phyloP scores from a whole-genome alignment of 352 stramenopile genomes.

The Aphanomyces euteiches region DNA sequence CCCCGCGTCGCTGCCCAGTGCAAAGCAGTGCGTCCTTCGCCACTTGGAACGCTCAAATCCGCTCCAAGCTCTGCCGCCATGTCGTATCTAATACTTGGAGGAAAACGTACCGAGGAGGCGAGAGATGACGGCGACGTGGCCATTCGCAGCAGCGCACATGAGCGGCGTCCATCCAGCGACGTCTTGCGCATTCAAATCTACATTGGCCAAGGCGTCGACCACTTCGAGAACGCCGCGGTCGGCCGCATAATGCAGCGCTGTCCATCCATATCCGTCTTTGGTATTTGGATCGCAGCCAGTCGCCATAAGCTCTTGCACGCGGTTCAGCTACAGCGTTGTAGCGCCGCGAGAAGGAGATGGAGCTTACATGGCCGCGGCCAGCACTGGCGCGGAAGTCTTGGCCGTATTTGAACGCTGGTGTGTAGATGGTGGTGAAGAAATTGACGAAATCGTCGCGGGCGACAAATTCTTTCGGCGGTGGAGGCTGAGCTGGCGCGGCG shows the following conservation, averaged over 20 bases:
- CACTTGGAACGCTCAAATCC: conserved; percentile 38
- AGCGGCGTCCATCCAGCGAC: conserved; percentile 15
- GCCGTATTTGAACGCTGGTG: conserved; percentile 66
- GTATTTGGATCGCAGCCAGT: conserved; percentile 61
- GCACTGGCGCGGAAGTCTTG: conserved; percentile 57
- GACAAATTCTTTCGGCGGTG: conserved; percentile 13
- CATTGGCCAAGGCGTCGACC: conserved; percentile 38
- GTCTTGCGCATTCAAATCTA: conserved; percentile 22
- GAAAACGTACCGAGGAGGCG: conserved; percentile 42
- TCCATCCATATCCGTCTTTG: conserved; percentile 62
- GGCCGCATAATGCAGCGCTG: conserved; percentile 56
- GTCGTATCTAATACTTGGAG: conserved; percentile 55
- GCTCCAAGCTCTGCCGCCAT: conserved; percentile 43
- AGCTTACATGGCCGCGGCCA: conserved; percentile 39
- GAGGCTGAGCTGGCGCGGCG: background rate
- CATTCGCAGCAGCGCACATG: conserved; percentile 40
- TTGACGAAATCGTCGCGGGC: conserved; percentile 45
- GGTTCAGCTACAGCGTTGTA: conserved; percentile 21
- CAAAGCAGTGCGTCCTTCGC: conserved; percentile 52
- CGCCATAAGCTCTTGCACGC: conserved; percentile 46
- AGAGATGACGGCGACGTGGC: conserved; percentile 37
- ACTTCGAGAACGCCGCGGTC: conserved; percentile 53
- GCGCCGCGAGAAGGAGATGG: background rate
- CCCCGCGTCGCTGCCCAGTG: conserved; percentile 60
- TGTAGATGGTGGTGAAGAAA: conserved; percentile 57